phyloP scores from a whole-genome alignment of 176 grass and related monocot genomes.

The Thalia dealbata region DNA sequence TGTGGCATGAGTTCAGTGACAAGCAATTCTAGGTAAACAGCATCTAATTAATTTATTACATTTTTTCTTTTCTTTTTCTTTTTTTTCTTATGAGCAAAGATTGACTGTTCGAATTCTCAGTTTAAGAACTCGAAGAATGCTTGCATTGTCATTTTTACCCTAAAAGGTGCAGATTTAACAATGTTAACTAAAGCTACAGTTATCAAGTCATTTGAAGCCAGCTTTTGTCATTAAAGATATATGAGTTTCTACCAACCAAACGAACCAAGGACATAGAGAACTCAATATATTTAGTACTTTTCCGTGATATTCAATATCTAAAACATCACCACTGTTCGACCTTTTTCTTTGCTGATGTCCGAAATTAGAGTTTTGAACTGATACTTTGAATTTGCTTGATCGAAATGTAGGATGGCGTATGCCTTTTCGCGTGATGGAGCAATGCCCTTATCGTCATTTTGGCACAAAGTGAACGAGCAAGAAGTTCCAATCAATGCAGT shows the following conservation, averaged over 20 bases:
- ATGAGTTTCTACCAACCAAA: too few species aligned
- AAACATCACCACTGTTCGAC: neutral
- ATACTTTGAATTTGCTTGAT: neutral
- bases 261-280: too few species aligned
- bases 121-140: too few species aligned
- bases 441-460: constrained; percentile 71
- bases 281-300: too few species aligned
- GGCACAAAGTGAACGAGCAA: constrained; percentile 81
- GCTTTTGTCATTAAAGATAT: too few species aligned
- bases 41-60: neutral
- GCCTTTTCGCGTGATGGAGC: constrained; percentile 97
- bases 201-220: too few species aligned
- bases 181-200: too few species aligned
- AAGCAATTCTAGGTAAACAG: constrained; percentile 65
- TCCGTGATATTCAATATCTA: neutral
- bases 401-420: constrained; percentile 52
- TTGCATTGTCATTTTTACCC: too few species aligned
- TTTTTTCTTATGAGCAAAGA: too few species aligned
- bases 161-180: too few species aligned
- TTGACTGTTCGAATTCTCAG: too few species aligned
- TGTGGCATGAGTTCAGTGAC: constrained; percentile 78
- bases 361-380: neutral
- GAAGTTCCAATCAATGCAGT: constrained; percentile 85
- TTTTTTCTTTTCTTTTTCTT: neutral
- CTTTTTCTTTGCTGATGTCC: neutral